Evolutionary conservation across 2,329 filamentous ascomycete genomes (phyloP), one percentile per base, ranked within the genome.

Genomic region (Ceratocystis diversiconidia): DNA sequence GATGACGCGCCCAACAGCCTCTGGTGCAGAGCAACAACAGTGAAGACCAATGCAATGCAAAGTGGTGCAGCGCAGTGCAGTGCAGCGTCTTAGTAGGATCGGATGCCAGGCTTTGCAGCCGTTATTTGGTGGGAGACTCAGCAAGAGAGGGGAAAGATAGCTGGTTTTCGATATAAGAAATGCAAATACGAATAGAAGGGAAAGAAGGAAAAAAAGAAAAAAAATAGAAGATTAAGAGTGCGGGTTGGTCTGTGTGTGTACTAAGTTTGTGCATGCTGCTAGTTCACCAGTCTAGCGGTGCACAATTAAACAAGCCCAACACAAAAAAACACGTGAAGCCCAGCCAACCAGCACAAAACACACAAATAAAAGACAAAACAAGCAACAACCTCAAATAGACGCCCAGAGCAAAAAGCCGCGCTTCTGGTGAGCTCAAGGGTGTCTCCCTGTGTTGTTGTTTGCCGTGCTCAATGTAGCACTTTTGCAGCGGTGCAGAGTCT

Each of bases 1-100:
- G 52, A 59, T 32, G 28, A 59, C 52, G 52, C 52, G 52, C 28
- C 52, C 52, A 59, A 59, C 52, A 59, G 22, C 52, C 28, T 59
- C 17, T 25, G 12, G 28, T 41, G 36, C 36, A 41, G 10, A 41
- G 36, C 8, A 41, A 41, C 32, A 36, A 36, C 50, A 28, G n/a
- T 46, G 63, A 7, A 46, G 44, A 2, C 22, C 19, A 28, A 25
- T 28, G 22, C 15, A 59, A 30, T 12, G 36, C 10, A 41, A 30
- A 25, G 28, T 5, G 25, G 25, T 46, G 63, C 15, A 46, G 52
- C 52, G 28, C 50, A 55, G 25, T 46, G 63, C 15, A 46, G 44
- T 19, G 48, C 19, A 55, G 50, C 52, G 25, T 17, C 25, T 32
- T 15, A 17, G 25, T 59, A 30, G 25, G 52, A 32, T 59, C 19